These are phyloP conservation scores for Hamamelis virginiana DNA, from an alignment of 164 flowering plant genomes.

Conservation along the genomic window DNA sequence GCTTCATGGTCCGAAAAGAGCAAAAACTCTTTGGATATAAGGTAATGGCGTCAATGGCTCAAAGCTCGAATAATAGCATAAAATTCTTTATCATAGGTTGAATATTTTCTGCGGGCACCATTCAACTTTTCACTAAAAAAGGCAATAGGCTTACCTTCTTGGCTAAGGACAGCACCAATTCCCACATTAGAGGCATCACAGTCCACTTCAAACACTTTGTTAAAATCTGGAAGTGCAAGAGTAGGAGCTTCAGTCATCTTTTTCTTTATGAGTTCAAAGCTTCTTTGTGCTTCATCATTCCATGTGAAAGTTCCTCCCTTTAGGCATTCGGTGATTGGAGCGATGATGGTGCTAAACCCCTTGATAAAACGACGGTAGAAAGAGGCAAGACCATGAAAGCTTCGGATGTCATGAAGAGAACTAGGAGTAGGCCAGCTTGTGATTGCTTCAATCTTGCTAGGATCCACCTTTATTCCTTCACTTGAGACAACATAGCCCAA, in stretches of 20 bases:
- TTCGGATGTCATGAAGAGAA: neutral
- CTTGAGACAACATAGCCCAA: neutral
- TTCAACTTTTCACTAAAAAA: neutral
- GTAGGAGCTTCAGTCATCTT: neutral
- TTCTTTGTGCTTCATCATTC: neutral
- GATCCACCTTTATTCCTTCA: neutral
- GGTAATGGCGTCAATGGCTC: neutral
- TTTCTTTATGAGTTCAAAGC: neutral
- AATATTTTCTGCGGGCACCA: neutral
- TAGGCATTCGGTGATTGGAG: no score
- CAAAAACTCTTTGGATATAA: neutral
- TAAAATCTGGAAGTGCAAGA: neutral
- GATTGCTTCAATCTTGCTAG: neutral
- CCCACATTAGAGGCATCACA: neutral
- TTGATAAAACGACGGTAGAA: neutral
- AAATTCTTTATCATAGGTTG: neutral
- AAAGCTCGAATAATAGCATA: neutral
- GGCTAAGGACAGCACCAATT: neutral
- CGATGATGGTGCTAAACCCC: no score
- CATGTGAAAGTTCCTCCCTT: neutral
- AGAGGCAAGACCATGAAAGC: neutral
- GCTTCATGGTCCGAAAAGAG: slow-evolving; percentile 5
- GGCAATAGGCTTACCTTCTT: neutral
- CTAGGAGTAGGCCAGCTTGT: neutral
- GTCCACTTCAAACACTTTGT: neutral